Base-by-base conservation (phyloP, 208 protist species). In the Novymonas esmeraldas region DNA sequence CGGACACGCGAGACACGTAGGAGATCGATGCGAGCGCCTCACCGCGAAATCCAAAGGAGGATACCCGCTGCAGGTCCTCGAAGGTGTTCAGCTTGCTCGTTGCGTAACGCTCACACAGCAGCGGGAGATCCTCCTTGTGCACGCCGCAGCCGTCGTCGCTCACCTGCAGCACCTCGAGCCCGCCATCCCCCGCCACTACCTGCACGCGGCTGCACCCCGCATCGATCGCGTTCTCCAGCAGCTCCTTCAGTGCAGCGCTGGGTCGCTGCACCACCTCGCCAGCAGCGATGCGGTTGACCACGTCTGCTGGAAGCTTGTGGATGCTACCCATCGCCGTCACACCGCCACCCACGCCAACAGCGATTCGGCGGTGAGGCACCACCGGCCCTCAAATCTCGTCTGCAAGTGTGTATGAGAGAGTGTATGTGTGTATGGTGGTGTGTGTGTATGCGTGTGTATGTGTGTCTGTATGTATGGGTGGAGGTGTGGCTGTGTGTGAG, bases 251-350 rank as follows among this genome's bases (percentile, higher is more conserved):
- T 9, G 98, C 98, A 28, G 95, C 98, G 45, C 89, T 93, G 3
- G 98, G 98, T n/a, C 97, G 77, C 69, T 99, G 94, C 39, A 99
- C 97, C 41, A 99, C 97, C 74, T 99, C 98, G n/a, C 98, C 98
- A 24, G 98, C 98, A 1, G 98, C 98, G 61, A 99, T 99, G 36
- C 93, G 84, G 69, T 99, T 99, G 42, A 99, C 85, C 3, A 99
- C 98, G 16, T 90, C 88, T 39, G 95, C 56, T 0, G 96, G 76
- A 16, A 99, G 85, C 42, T 84, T 86, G 56, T 95, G 82, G 38
- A 99, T 99, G 26, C 65, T 80, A 11, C 60, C 46, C 81, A 85
- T 83, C 26, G 18, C 31, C 20, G 1, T 24, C 29, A 5, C 10
- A 6, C 9, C 20, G 13, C 22, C 14, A n/a, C n/a, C n/a, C n/a